Base-by-base conservation (phyloP, 345 rosid genomes). In the Ricinus communis region DNA sequence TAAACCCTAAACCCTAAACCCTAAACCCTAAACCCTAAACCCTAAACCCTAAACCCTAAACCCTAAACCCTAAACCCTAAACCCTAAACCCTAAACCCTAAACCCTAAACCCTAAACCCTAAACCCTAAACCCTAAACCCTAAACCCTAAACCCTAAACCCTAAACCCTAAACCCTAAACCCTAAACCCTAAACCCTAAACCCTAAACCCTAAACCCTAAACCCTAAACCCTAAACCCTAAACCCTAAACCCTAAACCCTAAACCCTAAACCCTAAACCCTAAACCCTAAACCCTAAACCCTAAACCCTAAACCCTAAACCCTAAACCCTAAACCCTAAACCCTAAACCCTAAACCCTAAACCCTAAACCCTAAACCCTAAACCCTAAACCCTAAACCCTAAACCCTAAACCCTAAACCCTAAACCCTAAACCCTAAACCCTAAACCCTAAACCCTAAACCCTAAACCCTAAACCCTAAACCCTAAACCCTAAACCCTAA, bases 401-500 rank as follows among this genome's bases (percentile, higher is more conserved):
- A 1, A 51, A 51, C 54, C 54, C 54, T 6, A 51, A 51, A 53
- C 58, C 58, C 30, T 54, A 54, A 24, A 54, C 58, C 58, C 74
- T 55, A 62, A 69, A 47, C 72, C 68, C 68, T 47, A 69, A 41
- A 74, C 78, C 74, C 74, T 41, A 75, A 63, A 69, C 79, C 70
- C 74, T 41, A 70, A 69, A 75, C 74, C 79, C 74, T 74, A 68
- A 61, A 68, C 78, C 73, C 68, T 69, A 71, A 62, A 75, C 79
- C 70, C 65, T 62, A 69, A 68, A 60, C 74, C 79, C 74, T 46
- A 69, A 69, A 75, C 70, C 74, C 70, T 43, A 69, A 63, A 75
- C 74, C 66, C 78, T 61, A 62, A 68, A 68, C 73, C 78, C 69
- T n/a, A 74, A 74, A 61, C 67, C 78, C 77, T 68, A 51, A 68